These are phyloP conservation scores for Diaporthe australafricana DNA, from an alignment of 2,329 filamentous ascomycete species.

Conservation along the genomic window DNA sequence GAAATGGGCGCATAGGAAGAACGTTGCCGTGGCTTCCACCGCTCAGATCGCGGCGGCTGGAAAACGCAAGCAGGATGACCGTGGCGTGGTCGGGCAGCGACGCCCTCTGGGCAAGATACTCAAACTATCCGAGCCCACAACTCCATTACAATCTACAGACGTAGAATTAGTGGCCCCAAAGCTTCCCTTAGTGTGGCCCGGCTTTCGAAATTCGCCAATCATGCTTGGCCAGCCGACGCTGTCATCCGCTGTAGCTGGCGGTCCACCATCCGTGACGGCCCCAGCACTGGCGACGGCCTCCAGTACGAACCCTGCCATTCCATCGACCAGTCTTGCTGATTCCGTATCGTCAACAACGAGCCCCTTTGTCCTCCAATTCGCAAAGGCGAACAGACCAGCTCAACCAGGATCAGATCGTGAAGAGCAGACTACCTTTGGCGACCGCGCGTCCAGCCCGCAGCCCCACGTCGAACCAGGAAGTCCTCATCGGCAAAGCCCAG, in stretches of 20 bases:
- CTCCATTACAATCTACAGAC: neutral
- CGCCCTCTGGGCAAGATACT: neutral
- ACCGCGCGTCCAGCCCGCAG: neutral
- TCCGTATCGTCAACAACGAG: neutral
- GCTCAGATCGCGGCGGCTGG: neutral
- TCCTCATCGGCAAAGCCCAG: too few species aligned
- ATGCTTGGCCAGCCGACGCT: neutral
- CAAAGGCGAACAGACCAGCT: too few species aligned
- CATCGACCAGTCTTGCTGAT: too few species aligned
- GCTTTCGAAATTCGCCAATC: neutral
- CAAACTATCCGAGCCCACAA: neutral
- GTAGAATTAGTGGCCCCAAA: neutral
- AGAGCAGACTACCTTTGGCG: neutral
- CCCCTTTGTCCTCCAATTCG: neutral
- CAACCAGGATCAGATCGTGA: neutral
- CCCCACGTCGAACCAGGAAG: neutral
- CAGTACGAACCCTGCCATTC: neutral
- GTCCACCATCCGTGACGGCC: too few species aligned
- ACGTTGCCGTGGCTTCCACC: too few species aligned
- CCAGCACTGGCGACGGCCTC: neutral
- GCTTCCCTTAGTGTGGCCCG: neutral
- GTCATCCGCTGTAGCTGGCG: neutral
- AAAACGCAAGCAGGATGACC: neutral
- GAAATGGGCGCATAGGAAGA: neutral
- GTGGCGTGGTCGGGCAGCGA: neutral